These are phyloP conservation scores for Verticillium klebahnii DNA, from an alignment of 2,329 filamentous ascomycete genomes.

Conservation along the genomic window DNA sequence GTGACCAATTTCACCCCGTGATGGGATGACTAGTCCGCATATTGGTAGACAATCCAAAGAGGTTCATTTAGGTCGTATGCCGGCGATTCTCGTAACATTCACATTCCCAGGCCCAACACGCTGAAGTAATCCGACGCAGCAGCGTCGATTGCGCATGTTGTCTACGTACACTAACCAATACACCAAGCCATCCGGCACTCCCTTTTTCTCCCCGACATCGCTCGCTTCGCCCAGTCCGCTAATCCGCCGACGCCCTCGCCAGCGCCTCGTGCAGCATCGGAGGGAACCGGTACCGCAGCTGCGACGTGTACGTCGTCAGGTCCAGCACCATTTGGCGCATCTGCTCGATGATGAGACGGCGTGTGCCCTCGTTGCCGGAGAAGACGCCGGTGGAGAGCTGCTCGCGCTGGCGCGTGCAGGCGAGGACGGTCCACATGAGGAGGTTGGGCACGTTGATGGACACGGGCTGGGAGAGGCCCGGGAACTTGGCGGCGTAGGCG, in stretches of 20 bases:
- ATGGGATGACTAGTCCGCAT: too few species aligned
- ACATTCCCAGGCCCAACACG: too few species aligned
- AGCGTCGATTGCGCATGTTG: too few species aligned
- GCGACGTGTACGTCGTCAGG: slow-evolving; percentile 87
- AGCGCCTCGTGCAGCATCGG: slow-evolving; percentile 84
- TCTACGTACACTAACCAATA: too few species aligned
- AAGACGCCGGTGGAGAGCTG: slow-evolving; percentile 66
- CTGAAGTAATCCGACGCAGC: too few species aligned
- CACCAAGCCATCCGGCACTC: too few species aligned
- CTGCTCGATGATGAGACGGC: slow-evolving; percentile 60
- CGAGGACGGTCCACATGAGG: slow-evolving; percentile 88
- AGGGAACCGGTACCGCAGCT: slow-evolving; percentile 87
- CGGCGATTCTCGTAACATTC: too few species aligned
- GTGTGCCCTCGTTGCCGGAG: slow-evolving; percentile 65
- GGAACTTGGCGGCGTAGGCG: slow-evolving; percentile 74
- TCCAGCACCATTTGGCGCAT: slow-evolving; percentile 81
- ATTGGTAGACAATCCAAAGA: too few species aligned
- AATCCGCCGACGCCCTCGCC: slow-evolving; percentile 73
- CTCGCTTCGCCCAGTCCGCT: slow-evolving; percentile 5
- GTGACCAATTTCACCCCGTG: too few species aligned
- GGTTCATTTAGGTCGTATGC: too few species aligned
- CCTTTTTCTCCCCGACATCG: too few species aligned
- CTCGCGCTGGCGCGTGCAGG: slow-evolving; percentile 75
- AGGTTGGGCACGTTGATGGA: slow-evolving; percentile 87
- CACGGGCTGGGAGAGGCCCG: slow-evolving; percentile 71